Percentiles rank a stretch among this genome's conserved stretches.
These are phyloP conservation scores for Micractinium sp. DNA, from an alignment of 139 green algal genomes.

Conservation along the genomic window DNA sequence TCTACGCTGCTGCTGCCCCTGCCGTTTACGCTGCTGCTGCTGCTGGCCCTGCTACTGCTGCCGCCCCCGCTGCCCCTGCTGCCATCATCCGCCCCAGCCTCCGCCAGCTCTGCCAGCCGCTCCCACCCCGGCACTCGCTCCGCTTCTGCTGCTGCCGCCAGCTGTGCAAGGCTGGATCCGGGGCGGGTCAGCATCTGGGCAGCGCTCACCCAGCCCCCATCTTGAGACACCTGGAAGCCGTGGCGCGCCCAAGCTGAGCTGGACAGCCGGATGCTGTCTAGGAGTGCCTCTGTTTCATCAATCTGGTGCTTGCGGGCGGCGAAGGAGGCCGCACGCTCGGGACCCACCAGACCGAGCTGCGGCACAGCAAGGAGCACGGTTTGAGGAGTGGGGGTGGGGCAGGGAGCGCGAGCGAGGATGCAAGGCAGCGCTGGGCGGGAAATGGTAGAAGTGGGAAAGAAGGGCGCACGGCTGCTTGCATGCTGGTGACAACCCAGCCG, in stretches of 20 bases:
- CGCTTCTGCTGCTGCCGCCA: conserved; percentile 18
- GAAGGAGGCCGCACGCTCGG: background rate
- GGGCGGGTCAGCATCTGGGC: conserved; percentile 48
- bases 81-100: background rate
- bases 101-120: conserved; percentile 6
- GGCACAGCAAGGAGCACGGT: background rate
- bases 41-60: background rate
- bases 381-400: background rate
- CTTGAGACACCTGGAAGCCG: conserved; percentile 42
- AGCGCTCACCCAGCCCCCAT: conserved; percentile 39
- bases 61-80: background rate
- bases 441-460: no score
- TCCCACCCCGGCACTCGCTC: conserved; percentile 12
- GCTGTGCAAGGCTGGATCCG: conserved; percentile 18
- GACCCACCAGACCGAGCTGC: conserved; percentile 50
- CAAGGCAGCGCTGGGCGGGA: no score
- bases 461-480: no score
- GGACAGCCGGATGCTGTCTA: conserved; percentile 38
- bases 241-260: conserved; percentile 35
- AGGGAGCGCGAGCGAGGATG: no score
- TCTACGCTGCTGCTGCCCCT: background rate
- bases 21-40: background rate
- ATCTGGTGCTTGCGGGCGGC: background rate
- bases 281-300: background rate
- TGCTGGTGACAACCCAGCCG: no score